Conservation (phyloP, 129 eudicot species). For the Pittosporum tobira region DNA sequence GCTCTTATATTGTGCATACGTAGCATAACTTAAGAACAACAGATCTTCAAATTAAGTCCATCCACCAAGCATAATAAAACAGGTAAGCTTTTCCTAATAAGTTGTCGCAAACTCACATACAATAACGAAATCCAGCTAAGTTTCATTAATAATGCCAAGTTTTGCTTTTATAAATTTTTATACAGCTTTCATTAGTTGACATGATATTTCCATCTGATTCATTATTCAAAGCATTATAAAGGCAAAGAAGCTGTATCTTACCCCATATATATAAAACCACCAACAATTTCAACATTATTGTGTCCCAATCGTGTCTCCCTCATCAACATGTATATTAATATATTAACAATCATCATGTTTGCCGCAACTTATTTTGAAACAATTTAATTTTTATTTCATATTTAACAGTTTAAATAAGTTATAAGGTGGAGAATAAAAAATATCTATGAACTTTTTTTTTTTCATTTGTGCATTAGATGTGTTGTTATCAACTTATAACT, state of each 20-base stretch:
- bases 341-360: too few relatives aligned
- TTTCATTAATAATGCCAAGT: slow-evolving; percentile 9
- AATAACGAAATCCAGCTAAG: slow-evolving; percentile 13
- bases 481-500: too few relatives aligned
- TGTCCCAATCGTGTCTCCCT: neutral
- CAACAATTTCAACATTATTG: slow-evolving; percentile 2
- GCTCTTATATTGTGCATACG: too few relatives aligned
- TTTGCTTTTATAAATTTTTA: neutral
- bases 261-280: neutral
- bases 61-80: neutral
- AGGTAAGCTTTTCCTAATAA: slow-evolving; percentile 3
- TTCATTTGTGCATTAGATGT: too few relatives aligned
- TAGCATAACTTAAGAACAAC: neutral
- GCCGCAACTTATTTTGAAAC: too few relatives aligned
- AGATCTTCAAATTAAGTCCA: slow-evolving; percentile 5
- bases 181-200: neutral
- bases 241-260: neutral
- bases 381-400: too few relatives aligned
- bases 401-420: too few relatives aligned
- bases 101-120: too few relatives aligned
- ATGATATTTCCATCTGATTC: neutral
- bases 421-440: too few relatives aligned
- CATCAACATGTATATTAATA: neutral
- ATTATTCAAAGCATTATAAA: neutral
- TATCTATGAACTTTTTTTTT: too few relatives aligned